phyloP scores from a whole-genome alignment of 2,329 filamentous ascomycete species.

The Arthrobotrys entomopaga region DNA sequence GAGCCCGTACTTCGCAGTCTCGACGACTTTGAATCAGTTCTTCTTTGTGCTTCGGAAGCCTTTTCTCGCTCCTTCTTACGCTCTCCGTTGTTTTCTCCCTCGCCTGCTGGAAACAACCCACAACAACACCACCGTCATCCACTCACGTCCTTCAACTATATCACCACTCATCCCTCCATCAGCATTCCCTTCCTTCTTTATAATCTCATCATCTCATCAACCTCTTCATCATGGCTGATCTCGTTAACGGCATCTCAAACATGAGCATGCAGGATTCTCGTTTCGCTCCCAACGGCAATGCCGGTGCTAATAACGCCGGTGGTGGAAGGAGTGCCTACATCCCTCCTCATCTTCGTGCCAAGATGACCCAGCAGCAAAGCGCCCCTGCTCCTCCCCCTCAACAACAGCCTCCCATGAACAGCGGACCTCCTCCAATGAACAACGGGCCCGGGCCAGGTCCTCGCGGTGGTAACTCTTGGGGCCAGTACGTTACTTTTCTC shows the following conservation, averaged over 20 bases:
- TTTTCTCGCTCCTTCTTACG: conserved; percentile 26
- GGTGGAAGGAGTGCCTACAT: conserved; percentile 72
- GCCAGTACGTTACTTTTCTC: conserved; percentile 29
- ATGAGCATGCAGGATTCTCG: conserved; percentile 68
- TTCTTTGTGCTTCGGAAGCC: conserved; percentile 35
- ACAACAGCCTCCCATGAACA: conserved; percentile 48
- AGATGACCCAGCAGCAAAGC: conserved; percentile 62
- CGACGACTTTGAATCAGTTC: conserved; percentile 25
- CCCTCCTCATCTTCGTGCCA: conserved; percentile 81
- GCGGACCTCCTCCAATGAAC: conserved; percentile 39
- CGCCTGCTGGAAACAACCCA: conserved; percentile 12
- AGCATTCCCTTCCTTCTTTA: background rate
- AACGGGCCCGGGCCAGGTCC: conserved; percentile 12
- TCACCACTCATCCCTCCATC: background rate
- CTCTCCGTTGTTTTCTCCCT: background rate
- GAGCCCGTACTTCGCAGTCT: conserved; percentile 19
- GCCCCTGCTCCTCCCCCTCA: conserved; percentile 27
- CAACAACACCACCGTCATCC: conserved; percentile 23
- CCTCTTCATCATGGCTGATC: conserved; percentile 74
- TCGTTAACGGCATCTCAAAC: conserved; percentile 81
- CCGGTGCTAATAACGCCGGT: conserved; percentile 57
- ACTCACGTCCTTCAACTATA: background rate
- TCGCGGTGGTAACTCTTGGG: conserved; percentile 42
- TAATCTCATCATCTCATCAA: background rate
- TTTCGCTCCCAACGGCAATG: conserved; percentile 37